Evolutionary conservation across 2,329 filamentous ascomycete genomes (phyloP).

Genomic region (Microdochium trichocladiopsis): DNA sequence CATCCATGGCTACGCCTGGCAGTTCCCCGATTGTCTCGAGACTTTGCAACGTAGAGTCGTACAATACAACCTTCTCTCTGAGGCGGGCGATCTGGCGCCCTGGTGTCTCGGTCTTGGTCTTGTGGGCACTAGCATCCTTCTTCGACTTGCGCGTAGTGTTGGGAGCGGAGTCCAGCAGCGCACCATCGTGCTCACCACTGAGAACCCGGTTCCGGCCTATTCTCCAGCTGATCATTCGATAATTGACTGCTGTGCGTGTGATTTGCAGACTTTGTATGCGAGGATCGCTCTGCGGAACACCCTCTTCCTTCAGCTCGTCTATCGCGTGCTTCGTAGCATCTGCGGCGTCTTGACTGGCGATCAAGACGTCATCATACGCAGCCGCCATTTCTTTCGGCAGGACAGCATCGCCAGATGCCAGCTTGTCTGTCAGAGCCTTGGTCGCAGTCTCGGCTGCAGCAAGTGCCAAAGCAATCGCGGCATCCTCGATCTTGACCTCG

Average conservation of each 20-base stretch:
- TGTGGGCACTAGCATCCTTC: conserved; percentile 40
- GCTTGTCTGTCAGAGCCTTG: conserved; percentile 36
- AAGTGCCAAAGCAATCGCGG: conserved; percentile 80
- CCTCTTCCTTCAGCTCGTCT: conserved; percentile 79
- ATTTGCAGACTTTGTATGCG: conserved; percentile 91
- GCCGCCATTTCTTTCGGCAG: conserved; percentile 65
- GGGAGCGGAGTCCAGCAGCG: conserved; percentile 43
- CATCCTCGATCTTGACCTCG: conserved; percentile 85
- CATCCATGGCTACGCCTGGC: conserved; percentile 82
- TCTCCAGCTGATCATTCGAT: conserved; percentile 89
- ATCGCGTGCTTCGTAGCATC: conserved; percentile 92
- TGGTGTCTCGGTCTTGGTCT: conserved; percentile 46
- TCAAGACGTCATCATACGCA: conserved; percentile 86
- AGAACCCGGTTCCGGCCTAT: conserved; percentile 88
- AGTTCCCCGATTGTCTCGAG: conserved; percentile 85
- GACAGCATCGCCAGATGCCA: conserved; percentile 34
- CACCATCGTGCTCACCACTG: conserved; percentile 75
- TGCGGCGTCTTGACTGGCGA: conserved; percentile 85
- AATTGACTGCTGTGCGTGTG: conserved; percentile 88
- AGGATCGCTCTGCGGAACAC: conserved; percentile 73
- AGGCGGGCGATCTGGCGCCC: conserved; percentile 73
- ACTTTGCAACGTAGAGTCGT: conserved; percentile 86
- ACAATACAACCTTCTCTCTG: conserved; percentile 81
- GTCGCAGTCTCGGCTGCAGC: conserved; percentile 57
- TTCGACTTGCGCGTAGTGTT: conserved; percentile 41